phyloP scores from a whole-genome alignment of 139 green algal species.

The Pedinophyceae sp. region DNA sequence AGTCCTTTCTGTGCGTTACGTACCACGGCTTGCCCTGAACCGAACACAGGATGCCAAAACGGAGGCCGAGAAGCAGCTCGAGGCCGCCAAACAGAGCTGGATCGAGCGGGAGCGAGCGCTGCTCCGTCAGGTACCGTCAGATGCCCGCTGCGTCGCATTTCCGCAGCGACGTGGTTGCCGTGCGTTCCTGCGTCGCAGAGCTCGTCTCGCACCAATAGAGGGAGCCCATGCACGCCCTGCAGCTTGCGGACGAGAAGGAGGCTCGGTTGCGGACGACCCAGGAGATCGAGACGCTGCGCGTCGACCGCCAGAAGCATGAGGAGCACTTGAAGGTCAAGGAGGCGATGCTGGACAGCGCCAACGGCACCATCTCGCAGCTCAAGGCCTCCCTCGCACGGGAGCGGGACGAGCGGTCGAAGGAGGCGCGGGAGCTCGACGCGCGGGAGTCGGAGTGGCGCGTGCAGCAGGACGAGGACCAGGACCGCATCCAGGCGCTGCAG shows the following conservation, averaged over 20 bases:
- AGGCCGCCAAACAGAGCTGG: neutral
- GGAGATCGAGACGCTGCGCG: neutral
- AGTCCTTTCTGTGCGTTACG: too few species aligned
- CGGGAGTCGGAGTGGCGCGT: slow-evolving; percentile 13
- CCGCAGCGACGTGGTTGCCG: too few species aligned
- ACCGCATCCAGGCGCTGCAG: slow-evolving; percentile 11
- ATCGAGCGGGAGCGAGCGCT: neutral
- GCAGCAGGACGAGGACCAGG: slow-evolving; percentile 14
- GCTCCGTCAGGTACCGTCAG: neutral
- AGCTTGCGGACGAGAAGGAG: too few species aligned
- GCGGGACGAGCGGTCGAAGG: slow-evolving; percentile 21
- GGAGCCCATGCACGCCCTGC: neutral
- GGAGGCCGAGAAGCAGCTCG: neutral
- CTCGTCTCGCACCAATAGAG: neutral
- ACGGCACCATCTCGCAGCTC: slow-evolving; percentile 35
- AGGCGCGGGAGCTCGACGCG: slow-evolving; percentile 19
- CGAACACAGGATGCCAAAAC: too few species aligned
- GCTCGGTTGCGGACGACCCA: too few species aligned
- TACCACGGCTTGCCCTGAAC: too few species aligned
- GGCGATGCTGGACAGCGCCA: slow-evolving; percentile 53
- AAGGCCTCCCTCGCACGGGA: slow-evolving; percentile 29
- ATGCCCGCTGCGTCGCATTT: neutral
- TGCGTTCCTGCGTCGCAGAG: too few species aligned
- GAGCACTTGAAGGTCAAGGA: slow-evolving; percentile 50
- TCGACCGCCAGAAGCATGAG: too few species aligned